Base-by-base conservation (phyloP, 2,329 filamentous ascomycete species). In the Aureobasidium vineae region DNA sequence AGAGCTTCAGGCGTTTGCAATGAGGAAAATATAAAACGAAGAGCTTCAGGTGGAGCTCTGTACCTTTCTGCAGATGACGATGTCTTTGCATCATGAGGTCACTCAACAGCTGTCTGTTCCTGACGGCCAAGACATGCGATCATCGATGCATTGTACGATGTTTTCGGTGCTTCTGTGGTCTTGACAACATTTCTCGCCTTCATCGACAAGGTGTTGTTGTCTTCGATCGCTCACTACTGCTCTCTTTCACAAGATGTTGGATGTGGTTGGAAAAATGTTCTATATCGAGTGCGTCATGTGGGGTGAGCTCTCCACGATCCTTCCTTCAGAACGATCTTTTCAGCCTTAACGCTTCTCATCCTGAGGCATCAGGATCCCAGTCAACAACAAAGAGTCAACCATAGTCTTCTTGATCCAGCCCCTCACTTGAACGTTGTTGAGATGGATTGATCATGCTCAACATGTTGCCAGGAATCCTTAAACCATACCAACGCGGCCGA, bases 61-160 rank as follows among this genome's bases (percentile, higher is more conserved):
- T 61, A 61, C 23, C 45, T 64, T 54, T 33, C 16, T 33, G 26
- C 28, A 50, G 21, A 54, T 64, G 61, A 64, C 49, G 61, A 41
- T 64, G 49, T 53, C 49, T 43, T 41, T 64, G 61, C 36, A 64
- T 53, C 61, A 53, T 53, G 49, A 64, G 13, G 1, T 43, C 49
- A n/a, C 26, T 45, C 54, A 15, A 36, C 50, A 59, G 16, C 38
- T 56, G 33, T 54, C 31, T 64, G 61, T 64, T 54, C 61, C 61
- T 64, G 61, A 64, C 47, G n/a, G 47, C 61, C 49, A 64, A 53
- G 47, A 64, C 38, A 10, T 26, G 4, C 49, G 61, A 64, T 64
- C 61, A 43, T 23, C 28, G 61, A 64, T 64, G 49, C 38, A 23
- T 64, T 53, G 49, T 19, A 36, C 33, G 10, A 36, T 13, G 8